Base-by-base conservation (phyloP, 1,139 yeast species). In the Yamadazyma kanchanaburiensis region DNA sequence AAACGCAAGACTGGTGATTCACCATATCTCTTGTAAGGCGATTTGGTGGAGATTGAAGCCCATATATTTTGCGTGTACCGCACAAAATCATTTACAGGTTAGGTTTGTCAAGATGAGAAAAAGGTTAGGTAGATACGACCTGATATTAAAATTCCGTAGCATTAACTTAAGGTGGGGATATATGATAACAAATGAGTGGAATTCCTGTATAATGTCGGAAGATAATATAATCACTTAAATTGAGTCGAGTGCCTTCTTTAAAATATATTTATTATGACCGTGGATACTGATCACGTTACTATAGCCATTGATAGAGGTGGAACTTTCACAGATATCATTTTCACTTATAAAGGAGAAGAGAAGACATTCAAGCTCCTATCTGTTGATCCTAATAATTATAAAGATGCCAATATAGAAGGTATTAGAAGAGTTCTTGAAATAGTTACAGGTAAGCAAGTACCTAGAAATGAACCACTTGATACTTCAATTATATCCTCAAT, bases 401-500 rank as follows among this genome's bases (percentile, higher is more conserved):
- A 33, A 11, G 55, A 49, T 37, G 53, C 55, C 20, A 49, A 48
- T 22, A 48, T 47, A 18, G 55, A 49, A 33, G 55, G 51, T 5
- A 49, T 49, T 11, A 37, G 55, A 31, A 37, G 51, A 28, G 53
- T 49, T 2, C 24, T 49, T 11, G 49, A 48, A 31, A 30, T 37
- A 3, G 32, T 39, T 19, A 34, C 42, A 7, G 40, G 40, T 3
- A 33, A 25, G 21, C 21, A 30, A 12, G 37, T 49, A 12, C 39
- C 48, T 9, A 37, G 53, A 32, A 33, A 33, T 18, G 37, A 33
- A 15, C 45, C 41, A 21, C 40, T 49, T 25, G 58, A 50, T 23
- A 64, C 66, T n/a, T 46, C 65, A 14, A 57, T 59, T 26, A 49
- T 58, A 8, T 39, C 49, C 58, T 70, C 79, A 25, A 73, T 83